Evolutionary conservation across 2,329 filamentous ascomycete genomes (phyloP), one percentile per base, ranked within the genome.

Genomic region (Pseudocercospora macadamiae): DNA sequence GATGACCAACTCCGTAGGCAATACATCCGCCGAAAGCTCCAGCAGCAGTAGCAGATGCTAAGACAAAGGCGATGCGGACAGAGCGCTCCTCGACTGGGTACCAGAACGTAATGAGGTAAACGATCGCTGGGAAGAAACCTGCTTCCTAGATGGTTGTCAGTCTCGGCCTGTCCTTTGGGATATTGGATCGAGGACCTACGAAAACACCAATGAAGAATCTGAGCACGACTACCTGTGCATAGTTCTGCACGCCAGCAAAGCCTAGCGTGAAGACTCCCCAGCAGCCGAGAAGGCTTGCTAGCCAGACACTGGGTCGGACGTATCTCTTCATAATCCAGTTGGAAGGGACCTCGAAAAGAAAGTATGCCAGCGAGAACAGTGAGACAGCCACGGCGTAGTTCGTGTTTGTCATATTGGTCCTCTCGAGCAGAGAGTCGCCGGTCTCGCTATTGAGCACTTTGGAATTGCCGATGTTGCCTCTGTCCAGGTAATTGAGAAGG

Each of bases 1-100:
- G 74, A 51, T 86, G 57, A 86, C 86, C 70, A 89, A 91, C 2
- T 90, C 80, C 82, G 56, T 82, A 86, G 1, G 84, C 85, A 66
- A 79, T 79, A 6, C 81, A 76, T 2, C 82, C 82, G 3, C 82
- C 81, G 65, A 85, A 84, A 0, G 80, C 81, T 30, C 74, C 80
- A 63, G 72, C 82, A 64, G 77, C 80, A 71, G 83, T 83, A n/a
- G 72, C 86, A 74, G 76, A 85, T 70, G 68, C 82, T 51, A 83
- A 72, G 67, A 80, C 77, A 60, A 82, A 78, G 0, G 82, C 81
- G 68, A 89, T 82, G 5, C 85, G 82, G 67, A 85, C 80, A 1
- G 80, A 82, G 18, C 82, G 76, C 68, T 87, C 84, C 2, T 81
- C 78, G 4, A 79, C 76, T 16, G 80, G 79, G 66, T 85, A 86